Base-by-base conservation (phyloP, 2,329 filamentous ascomycete genomes). In the Pseudogymnoascus sp. region DNA sequence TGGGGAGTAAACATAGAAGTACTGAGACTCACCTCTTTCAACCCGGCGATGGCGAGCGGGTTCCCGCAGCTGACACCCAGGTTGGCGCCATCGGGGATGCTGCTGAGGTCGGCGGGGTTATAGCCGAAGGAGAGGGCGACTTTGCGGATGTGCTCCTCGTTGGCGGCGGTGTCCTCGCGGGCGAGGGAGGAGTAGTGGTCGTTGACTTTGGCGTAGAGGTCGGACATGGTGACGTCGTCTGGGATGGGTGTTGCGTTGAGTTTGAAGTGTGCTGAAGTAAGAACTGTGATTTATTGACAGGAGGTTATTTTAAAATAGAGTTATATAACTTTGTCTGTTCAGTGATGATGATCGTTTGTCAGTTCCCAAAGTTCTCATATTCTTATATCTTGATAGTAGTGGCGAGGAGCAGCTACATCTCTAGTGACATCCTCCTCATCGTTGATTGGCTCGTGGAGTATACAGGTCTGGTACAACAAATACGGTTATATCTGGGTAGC, bases 21-120 rank as follows among this genome's bases (percentile, higher is more conserved):
- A 55, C 7, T 9, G 23, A 21, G 49, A 35, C 35, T 16, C 18
- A 62, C 61, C 61, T 62, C 61, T 2, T 60, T 59, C 43, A 62
- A 8, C 3, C 61, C 49, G 2, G 61, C 61, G n/a, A 63, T 31
- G 8, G 66, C 67, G 8, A 68, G 38, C 18, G 69, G 69, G 41
- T 69, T 69, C 4, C 68, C 69, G 43, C 69, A 70, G 16, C 65
- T 67, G 3, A 69, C 62, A 4, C 67, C 66, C 1, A 68, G 33
- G 31, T 68, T 70, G 9, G 69, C 55, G 35, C 62, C 65, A 23
- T 49, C 58, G 5, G 69, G 66, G 14, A 67, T 63, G 18, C 59
- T 63, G n/a, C 37, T 60, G 16, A 71, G 64, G 18, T 70, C 66
- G 55, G 65, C 62, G 2, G 62, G 18, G 18, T 65, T 62, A 55